Evolutionary conservation across 306 rosid species (phyloP), one percentile per base, ranked within the genome.

Genomic region (Rosa persica): DNA sequence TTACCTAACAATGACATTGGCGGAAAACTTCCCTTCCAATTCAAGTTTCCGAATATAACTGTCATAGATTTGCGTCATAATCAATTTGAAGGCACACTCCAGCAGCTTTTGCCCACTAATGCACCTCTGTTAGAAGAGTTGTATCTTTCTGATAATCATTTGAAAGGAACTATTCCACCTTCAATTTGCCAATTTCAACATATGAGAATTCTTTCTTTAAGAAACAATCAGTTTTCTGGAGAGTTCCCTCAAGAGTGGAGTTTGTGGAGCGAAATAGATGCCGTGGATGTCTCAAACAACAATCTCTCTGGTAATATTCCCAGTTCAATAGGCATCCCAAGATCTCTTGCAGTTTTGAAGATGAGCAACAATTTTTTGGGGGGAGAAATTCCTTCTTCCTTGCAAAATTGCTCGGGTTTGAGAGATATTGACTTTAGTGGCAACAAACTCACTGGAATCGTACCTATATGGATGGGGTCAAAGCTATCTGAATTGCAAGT

Each of bases 41-140:
- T 46, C 17, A 17, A 76, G 19, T 61, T 61, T 16, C 40, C 40
- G 8, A 11, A 13, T 0, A 0, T 60, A 25, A 1, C 0, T 11
- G 0, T 12, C 7, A 51, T 82, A 17, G 43, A 57, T 61, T 61
- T 82, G 58, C 52, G 67, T 48, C 61, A 20, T 22, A 78, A 78
- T 61, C 38, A 51, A 44, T 78, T 82, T 11, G 51, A 78, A n/a
- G 86, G 85, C 7, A 4, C 79, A 22, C 39, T 82, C 55, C 82
- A 67, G 5, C 82, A 67, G 5, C 34, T 48, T 39, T 78, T 47
- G 43, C 52, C 76, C 54, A 47, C 51, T 6, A 70, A 75, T 34
- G 82, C 57, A 0, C 67, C 67, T 27, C 40, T 1, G 0, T 1
- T 25, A 10, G 0, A 10, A 27, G 0, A 0, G 0, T 13, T 61